Base-by-base conservation (phyloP, 208 protist species). In the Leishmania guyanensis region DNA sequence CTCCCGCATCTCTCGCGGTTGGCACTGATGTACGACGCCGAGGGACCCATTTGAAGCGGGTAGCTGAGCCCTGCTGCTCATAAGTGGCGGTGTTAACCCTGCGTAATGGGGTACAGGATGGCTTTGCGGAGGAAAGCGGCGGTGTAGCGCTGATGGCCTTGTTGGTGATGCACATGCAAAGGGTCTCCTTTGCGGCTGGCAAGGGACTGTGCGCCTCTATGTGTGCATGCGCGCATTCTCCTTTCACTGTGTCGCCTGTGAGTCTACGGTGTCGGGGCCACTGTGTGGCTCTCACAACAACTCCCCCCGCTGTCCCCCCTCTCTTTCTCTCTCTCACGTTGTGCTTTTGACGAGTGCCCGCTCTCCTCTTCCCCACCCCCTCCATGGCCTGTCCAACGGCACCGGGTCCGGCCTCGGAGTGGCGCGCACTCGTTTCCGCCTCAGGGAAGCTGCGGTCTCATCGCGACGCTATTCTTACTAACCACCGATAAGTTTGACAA, bases 1-100 rank as follows among this genome's bases (percentile, higher is more conserved):
- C 74, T 88, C 14, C 87, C 89, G 51, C 85, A 93, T 79, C 78
- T 95, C 1, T 43, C 73, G 2, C 84, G 86, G 10, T 84, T 97
- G 29, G 89, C 91, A 10, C 62, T 81, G 29, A 43, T 93, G 22
- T 95, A 97, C 73, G 88, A 90, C 53, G 84, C 93, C 10, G 82
- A 77, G 0, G 81, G 84, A 46, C 60, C 82, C 48, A 33, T 77
- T 22, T 80, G 78, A 81, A 29, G 20, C 6, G n/a, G 29, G 46
- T 43, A 26, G 33, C 43, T 0, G 9, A 14, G 20, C 12, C 69
- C 2, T 36, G 43, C 26, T 10, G n/a, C 46, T 29, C 5, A 26
- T 10, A 29, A 73, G 69, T 53, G 1, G 69, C 22, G 46, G 26
- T 36, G 39, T 8, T 46, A 50, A 29, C 36, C 33, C 36, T 48